These are phyloP conservation scores for Trichoderma pleuroti DNA, from an alignment of 2,329 filamentous ascomycete genomes.

Conservation along the genomic window DNA sequence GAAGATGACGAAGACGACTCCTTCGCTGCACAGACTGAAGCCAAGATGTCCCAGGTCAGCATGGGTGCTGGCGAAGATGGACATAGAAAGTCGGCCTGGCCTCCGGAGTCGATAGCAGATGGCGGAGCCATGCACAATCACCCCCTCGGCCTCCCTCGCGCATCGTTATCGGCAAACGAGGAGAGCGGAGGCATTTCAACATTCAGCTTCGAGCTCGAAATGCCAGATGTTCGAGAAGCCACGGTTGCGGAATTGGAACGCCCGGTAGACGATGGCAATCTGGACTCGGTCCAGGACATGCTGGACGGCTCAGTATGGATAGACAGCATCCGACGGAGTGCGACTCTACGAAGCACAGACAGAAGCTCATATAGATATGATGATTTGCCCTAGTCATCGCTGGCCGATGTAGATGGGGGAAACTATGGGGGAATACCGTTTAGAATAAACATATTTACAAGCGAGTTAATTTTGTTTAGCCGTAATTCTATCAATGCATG, in stretches of 20 bases:
- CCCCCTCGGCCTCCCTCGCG: constrained; percentile 53
- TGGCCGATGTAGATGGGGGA: background rate
- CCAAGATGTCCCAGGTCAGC: background rate
- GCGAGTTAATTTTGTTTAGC: background rate
- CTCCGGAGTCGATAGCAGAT: constrained; percentile 41
- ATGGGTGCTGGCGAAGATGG: constrained; percentile 14
- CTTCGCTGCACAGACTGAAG: constrained; percentile 19
- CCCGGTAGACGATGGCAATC: constrained; percentile 63
- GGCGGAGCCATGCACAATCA: constrained; percentile 38
- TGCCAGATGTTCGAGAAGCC: constrained; percentile 35
- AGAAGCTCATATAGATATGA: constrained; percentile 34
- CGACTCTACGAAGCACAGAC: constrained; percentile 58
- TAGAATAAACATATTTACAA: background rate
- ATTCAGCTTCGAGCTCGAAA: constrained; percentile 58
- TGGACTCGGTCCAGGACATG: constrained; percentile 75
- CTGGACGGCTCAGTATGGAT: constrained; percentile 90
- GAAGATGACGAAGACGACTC: constrained; percentile 60
- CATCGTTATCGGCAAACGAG: constrained; percentile 39
- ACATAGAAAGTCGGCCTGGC: constrained; percentile 25
- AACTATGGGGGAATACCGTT: background rate
- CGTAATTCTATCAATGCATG: constrained; percentile 6
- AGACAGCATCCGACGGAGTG: constrained; percentile 84
- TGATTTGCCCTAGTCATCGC: constrained; percentile 24
- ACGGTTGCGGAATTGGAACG: constrained; percentile 8
- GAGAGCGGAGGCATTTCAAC: constrained; percentile 47